phyloP scores from a whole-genome alignment of 257 asterid species.

The Forsythia suspensa region DNA sequence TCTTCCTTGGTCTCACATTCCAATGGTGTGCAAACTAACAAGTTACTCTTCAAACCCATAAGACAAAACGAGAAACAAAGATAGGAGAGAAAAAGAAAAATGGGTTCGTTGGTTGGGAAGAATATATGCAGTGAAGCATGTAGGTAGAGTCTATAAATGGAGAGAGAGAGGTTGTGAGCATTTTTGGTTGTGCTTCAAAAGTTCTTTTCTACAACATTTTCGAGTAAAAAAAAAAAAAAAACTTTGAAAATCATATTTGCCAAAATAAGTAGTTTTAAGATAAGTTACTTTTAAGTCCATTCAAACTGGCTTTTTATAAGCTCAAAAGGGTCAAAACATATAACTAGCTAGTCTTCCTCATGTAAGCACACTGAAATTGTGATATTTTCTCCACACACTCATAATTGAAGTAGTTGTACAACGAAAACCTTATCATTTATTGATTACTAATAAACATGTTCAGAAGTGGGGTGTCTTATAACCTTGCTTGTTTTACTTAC shows the following conservation, averaged over 20 bases:
- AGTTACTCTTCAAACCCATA: slow-evolving; percentile 44
- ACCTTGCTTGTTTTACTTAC: too few species aligned
- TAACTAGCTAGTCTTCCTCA: too few species aligned
- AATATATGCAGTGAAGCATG: background rate
- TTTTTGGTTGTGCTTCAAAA: background rate
- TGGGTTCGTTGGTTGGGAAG: background rate
- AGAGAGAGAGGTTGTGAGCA: background rate
- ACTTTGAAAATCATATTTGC: background rate
- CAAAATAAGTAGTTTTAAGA: background rate
- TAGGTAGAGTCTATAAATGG: background rate
- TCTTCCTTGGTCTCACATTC: slow-evolving; percentile 51
- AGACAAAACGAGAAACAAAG: background rate
- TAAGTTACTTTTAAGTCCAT: background rate
- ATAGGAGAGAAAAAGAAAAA: background rate
- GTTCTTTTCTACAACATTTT: background rate
- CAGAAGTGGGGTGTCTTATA: too few species aligned
- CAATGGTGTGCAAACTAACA: slow-evolving; percentile 40
- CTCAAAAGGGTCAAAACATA: background rate
- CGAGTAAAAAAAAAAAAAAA: too few species aligned
- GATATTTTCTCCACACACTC: background rate
- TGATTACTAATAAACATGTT: background rate
- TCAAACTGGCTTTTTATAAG: background rate
- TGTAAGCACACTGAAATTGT: background rate
- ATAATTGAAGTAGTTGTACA: background rate
- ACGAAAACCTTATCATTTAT: background rate